These are phyloP conservation scores for Alternaria solani DNA, from an alignment of 2,329 filamentous ascomycete genomes.

Conservation along the genomic window DNA sequence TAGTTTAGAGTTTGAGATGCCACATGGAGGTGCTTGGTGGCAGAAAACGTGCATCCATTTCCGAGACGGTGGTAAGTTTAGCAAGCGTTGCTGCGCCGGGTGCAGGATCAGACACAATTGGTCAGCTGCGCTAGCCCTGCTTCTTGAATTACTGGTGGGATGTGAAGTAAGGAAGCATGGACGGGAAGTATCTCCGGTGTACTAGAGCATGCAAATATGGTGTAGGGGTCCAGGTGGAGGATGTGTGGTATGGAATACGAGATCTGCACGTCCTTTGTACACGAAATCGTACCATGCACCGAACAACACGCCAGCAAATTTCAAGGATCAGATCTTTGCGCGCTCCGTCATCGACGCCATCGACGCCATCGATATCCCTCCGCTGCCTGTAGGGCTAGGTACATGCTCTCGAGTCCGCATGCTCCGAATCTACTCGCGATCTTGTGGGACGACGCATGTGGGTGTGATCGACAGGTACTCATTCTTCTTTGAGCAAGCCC, in stretches of 20 bases:
- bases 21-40: slow-evolving; percentile 9
- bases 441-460: neutral
- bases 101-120: neutral
- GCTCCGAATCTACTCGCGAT: neutral
- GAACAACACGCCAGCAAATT: slow-evolving; percentile 1
- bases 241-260: neutral
- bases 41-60: slow-evolving; percentile 5
- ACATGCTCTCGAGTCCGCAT: neutral
- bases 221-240: neutral
- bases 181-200: neutral
- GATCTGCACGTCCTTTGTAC: neutral
- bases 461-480: slow-evolving; percentile 12
- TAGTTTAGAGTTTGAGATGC: slow-evolving; percentile 5
- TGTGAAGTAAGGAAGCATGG: neutral
- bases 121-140: neutral
- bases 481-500: neutral
- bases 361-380: neutral
- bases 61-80: slow-evolving; percentile 7
- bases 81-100: neutral
- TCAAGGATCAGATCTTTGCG: neutral
- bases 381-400: neutral
- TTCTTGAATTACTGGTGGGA: neutral
- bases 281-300: neutral
- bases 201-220: neutral
- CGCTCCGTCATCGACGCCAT: neutral